Base-by-base conservation (phyloP, 2,329 filamentous ascomycete species). In the Mollisiaceae sp. region DNA sequence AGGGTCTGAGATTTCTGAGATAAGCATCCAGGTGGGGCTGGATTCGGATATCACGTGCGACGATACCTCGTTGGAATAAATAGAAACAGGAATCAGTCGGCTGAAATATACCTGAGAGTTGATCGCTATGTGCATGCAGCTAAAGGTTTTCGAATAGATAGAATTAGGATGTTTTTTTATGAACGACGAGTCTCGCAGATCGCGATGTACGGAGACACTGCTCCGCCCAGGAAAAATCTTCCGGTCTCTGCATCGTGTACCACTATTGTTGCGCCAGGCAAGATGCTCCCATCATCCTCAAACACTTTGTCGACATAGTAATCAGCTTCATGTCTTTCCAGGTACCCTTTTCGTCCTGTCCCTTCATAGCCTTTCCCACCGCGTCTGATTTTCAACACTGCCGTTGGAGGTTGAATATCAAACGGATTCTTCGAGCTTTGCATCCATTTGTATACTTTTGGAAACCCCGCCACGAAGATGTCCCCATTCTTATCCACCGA, bases 401-500 rank as follows among this genome's bases (percentile, higher is more conserved):
- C 66, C 12, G 66, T 67, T 1, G 72, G 69, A 2, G 72, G 45
- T 14, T 67, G 39, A 5, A 60, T 45, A 6, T 71, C 64, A 14
- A 71, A 65, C n/a, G 72, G 73, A 36, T 74, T 67, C 27, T 72
- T 69, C 8, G 70, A 71, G 15, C 63, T 64, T 35, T 70, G 58
- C 9, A 70, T 3, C 22, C 74, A 68, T 24, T 69, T 67, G 6
- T 72, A 50, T 0, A 63, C 6, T 50, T 76, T 71, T 0, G 78
- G 77, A 52, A 79, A 65, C 2, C 69, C 73, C 3, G 77, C 76
- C 2, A 70, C 77, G 63, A 74, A 74, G 41, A 79, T 72, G 39
- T 78, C 74, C 1, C 78, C 77, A 24, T 77, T 72, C 3, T 64
- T 66, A 62, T 79, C 78, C n/a, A 78, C 65, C 1, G 74, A 75